phyloP scores from a whole-genome alignment of 306 rosid genomes.

The Citrullus amarus region DNA sequence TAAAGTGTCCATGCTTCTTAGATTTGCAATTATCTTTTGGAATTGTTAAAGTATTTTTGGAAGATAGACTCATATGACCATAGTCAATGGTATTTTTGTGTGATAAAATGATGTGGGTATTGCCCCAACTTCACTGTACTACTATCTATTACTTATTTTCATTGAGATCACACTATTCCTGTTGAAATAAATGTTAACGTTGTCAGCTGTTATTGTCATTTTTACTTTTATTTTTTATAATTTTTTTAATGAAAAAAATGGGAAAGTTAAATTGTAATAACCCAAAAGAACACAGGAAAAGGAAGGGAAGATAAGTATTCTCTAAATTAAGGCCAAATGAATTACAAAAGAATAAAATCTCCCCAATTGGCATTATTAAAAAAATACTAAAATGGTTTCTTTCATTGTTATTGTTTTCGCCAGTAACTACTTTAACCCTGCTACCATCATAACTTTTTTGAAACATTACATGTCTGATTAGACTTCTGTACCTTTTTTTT shows the following conservation, averaged over 20 bases:
- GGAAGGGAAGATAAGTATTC: neutral
- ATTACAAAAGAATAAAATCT: neutral
- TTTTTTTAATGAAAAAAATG: too few species aligned
- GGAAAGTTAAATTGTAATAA: neutral
- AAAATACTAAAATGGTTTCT: neutral
- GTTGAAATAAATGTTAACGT: neutral
- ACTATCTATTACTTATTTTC: neutral
- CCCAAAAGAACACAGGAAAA: neutral
- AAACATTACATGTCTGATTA: conserved; percentile 18
- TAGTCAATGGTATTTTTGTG: neutral
- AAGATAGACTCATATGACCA: neutral
- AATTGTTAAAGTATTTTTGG: neutral
- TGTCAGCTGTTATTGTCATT: neutral
- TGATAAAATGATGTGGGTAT: neutral
- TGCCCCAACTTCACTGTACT: neutral
- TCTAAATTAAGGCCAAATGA: neutral
- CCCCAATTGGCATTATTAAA: neutral
- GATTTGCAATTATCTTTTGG: neutral
- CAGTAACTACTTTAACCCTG: neutral
- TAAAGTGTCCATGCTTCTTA: too few species aligned
- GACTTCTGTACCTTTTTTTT: conserved; percentile 23
- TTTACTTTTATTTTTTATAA: neutral
- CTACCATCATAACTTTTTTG: neutral
- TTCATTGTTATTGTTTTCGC: neutral
- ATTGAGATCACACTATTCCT: neutral